phyloP scores from a whole-genome alignment of 768 basidiomycete species.

The Glaciozyma antarctica region DNA sequence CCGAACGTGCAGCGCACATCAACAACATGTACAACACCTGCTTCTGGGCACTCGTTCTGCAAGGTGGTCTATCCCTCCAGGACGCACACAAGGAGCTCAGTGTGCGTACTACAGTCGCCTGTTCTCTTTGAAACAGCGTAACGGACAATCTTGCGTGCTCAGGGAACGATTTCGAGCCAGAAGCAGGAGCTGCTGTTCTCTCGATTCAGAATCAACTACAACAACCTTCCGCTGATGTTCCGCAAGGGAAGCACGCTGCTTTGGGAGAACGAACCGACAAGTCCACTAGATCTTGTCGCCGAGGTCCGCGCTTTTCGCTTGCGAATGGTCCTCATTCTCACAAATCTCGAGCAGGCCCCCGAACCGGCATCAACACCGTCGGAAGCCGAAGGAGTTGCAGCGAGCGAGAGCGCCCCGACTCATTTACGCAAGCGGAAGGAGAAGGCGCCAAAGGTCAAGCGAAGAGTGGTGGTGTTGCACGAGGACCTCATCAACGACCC shows the following conservation, averaged over 20 bases:
- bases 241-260: conserved; percentile 78
- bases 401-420: conserved; percentile 1
- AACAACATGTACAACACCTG: conserved; percentile 95
- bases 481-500: conserved; percentile 34
- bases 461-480: conserved; percentile 26
- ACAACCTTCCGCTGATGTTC: conserved; percentile 57
- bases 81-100: conserved; percentile 73
- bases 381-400: neutral
- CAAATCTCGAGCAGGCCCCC: neutral
- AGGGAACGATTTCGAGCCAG: conserved; percentile 81
- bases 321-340: no score
- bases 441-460: conserved; percentile 7
- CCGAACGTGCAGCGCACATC: conserved; percentile 62
- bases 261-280: conserved; percentile 40
- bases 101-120: conserved; percentile 43
- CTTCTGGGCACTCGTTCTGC: conserved; percentile 87
- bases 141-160: neutral
- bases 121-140: neutral
- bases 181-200: conserved; percentile 87
- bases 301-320: neutral
- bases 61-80: conserved; percentile 64
- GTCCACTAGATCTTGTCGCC: neutral
- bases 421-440: neutral
- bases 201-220: conserved; percentile 80
- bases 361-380: conserved; percentile 8